Percentiles rank a stretch among this genome's conserved stretches.
These are phyloP conservation scores for Globisporangium mamillatum DNA, from an alignment of 352 stramenopile species.

Conservation along the genomic window DNA sequence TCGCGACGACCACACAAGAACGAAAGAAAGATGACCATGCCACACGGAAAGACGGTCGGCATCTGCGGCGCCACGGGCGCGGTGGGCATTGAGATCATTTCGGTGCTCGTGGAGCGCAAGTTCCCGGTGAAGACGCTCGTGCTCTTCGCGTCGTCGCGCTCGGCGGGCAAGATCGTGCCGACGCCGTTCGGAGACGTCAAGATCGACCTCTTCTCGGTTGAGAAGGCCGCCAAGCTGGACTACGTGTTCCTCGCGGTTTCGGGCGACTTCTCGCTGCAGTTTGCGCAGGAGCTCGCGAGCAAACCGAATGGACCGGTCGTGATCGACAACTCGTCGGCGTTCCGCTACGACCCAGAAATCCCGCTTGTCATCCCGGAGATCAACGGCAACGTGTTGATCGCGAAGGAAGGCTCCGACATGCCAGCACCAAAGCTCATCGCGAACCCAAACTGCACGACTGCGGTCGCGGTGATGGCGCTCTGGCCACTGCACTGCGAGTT, in stretches of 20 bases:
- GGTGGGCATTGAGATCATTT: conserved; percentile 97
- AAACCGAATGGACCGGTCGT: conserved; percentile 86
- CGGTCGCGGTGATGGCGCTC: conserved; percentile 96
- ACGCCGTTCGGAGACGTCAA: conserved; percentile 90
- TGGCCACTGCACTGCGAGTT: conserved; percentile 97
- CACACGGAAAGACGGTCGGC: conserved; percentile 62
- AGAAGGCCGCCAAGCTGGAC: conserved; percentile 90
- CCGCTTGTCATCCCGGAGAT: conserved; percentile 96
- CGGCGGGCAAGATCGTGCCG: conserved; percentile 88
- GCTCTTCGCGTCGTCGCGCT: conserved; percentile 94
- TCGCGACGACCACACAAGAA: neutral
- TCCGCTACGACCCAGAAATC: conserved; percentile 89
- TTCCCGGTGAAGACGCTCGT: conserved; percentile 92
- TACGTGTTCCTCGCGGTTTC: conserved; percentile 97
- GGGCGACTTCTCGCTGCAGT: conserved; percentile 96
- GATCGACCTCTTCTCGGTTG: conserved; percentile 96
- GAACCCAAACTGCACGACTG: conserved; percentile 99
- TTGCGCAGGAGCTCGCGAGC: conserved; percentile 89
- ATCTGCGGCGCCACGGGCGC: conserved; percentile 90
- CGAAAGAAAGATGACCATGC: conserved; percentile 38
- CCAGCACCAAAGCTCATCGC: conserved; percentile 91
- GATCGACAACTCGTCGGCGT: conserved; percentile 99
- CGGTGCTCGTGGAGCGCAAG: conserved; percentile 76
- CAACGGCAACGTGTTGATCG: conserved; percentile 86
- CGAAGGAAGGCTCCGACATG: conserved; percentile 37